Evolutionary conservation across 441 rosid genomes (phyloP).

Genomic region (Pelargonium fulgidum): DNA sequence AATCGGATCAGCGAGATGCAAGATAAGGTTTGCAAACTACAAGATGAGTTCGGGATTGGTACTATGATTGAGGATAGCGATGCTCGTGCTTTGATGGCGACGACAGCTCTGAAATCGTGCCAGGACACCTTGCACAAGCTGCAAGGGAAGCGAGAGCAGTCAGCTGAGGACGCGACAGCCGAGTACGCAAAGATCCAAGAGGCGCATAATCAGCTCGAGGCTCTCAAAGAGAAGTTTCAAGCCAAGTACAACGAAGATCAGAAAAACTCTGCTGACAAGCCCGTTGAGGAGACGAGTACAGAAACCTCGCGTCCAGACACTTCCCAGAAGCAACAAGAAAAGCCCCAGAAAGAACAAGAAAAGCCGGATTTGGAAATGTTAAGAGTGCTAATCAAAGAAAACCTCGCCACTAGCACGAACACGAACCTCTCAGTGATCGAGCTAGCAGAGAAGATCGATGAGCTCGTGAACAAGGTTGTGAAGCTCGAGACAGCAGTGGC

Average conservation of each 20-base stretch:
- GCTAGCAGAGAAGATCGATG: conserved; percentile 80
- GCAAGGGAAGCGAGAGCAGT: conserved; percentile 57
- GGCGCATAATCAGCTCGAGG: conserved; percentile 44
- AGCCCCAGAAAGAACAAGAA: no score
- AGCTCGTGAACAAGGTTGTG: conserved; percentile 71
- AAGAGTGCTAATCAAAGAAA: conserved; percentile 47
- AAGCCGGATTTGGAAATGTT: conserved; percentile 11
- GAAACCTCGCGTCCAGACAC: conserved; percentile 3
- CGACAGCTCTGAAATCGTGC: conserved; percentile 72
- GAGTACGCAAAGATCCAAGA: conserved; percentile 45
- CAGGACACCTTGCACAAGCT: conserved; percentile 55
- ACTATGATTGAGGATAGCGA: conserved; percentile 67
- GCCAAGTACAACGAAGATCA: conserved; percentile 10
- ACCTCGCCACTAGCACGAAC: conserved; percentile 28
- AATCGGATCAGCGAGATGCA: conserved; percentile 49
- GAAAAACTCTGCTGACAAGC: not conserved
- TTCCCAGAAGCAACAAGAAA: no score
- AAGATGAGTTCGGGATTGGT: conserved; percentile 73
- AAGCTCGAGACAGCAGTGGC: conserved; percentile 57
- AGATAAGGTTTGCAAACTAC: conserved; percentile 42
- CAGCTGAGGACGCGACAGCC: conserved; percentile 46
- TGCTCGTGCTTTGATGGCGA: conserved; percentile 72
- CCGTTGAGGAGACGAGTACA: not conserved
- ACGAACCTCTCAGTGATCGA: conserved; percentile 45
- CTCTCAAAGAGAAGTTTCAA: conserved; percentile 40